A percentile compares a stretch with the other conserved stretches of the same genome.
Evolutionary conservation across 441 rosid species (phyloP).

Genomic region (Pelargonium citronellum): DNA sequence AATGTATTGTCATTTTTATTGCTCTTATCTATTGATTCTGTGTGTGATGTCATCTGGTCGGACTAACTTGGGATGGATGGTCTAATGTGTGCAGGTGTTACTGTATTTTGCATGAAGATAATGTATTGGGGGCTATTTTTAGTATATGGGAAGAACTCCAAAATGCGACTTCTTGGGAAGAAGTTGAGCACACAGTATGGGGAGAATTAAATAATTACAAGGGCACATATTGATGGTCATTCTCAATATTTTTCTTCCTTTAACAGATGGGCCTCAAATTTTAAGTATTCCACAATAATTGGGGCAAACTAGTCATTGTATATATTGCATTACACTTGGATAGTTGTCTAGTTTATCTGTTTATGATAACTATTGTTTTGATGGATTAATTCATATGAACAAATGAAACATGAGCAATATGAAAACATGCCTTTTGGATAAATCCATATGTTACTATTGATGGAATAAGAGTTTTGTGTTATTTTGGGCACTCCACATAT

Average conservation of each 20-base stretch:
- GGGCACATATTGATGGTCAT: slow-evolving; percentile 5
- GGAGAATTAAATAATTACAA: slow-evolving; percentile 58
- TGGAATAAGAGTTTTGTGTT: too few relatives aligned
- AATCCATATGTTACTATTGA: too few relatives aligned
- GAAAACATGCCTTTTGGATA: too few relatives aligned
- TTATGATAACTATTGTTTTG: neutral
- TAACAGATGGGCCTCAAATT: neutral
- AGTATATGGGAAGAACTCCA: slow-evolving; percentile 68
- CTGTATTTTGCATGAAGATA: slow-evolving; percentile 79
- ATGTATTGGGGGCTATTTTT: slow-evolving; percentile 77
- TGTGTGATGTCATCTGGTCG: too few relatives aligned
- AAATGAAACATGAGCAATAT: too few relatives aligned
- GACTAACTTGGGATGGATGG: slow-evolving; percentile 7
- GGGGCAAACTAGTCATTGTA: neutral
- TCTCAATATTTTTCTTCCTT: neutral
- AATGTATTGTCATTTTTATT: neutral
- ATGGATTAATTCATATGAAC: too few relatives aligned
- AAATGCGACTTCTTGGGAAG: slow-evolving; percentile 71
- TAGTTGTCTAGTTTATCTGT: neutral
- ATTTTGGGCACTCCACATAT: too few relatives aligned
- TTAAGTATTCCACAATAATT: neutral
- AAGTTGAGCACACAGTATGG: slow-evolving; percentile 74
- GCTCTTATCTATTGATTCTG: neutral
- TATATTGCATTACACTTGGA: neutral
- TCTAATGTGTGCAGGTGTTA: slow-evolving; percentile 60